phyloP scores from a whole-genome alignment of 306 rosid genomes.

The Ochetophila trinervis region DNA sequence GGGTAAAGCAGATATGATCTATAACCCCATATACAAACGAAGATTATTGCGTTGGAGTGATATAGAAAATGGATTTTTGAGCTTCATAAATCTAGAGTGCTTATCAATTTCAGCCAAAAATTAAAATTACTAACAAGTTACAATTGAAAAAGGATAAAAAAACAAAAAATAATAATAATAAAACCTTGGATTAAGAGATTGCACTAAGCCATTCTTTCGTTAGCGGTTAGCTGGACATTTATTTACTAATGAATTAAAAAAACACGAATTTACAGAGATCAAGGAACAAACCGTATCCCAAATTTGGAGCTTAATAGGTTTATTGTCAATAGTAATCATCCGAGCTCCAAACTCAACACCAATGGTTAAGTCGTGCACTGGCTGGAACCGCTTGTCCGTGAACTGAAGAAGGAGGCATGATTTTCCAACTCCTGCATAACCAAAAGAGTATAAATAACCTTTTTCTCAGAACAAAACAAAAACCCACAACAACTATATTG shows the following conservation, averaged over 20 bases:
- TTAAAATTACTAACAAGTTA: no score
- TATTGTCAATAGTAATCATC: slow-evolving; percentile 91
- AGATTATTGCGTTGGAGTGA: no score
- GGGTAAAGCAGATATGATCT: no score
- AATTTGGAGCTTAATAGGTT: slow-evolving; percentile 93
- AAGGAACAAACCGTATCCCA: slow-evolving; percentile 87
- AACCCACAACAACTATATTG: neutral
- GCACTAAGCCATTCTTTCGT: no score
- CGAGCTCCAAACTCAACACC: slow-evolving; percentile 99
- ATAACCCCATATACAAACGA: no score
- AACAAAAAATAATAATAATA: no score
- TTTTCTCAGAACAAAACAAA: neutral
- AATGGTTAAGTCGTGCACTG: slow-evolving; percentile 91
- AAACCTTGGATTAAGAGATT: no score
- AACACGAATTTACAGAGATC: neutral
- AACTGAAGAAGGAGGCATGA: slow-evolving; percentile 96
- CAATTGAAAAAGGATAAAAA: no score
- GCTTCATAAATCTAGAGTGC: no score
- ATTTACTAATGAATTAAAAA: neutral
- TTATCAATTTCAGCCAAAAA: no score
- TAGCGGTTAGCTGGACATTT: neutral
- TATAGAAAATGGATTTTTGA: no score
- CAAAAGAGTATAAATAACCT: neutral
- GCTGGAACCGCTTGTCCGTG: slow-evolving; percentile 96
- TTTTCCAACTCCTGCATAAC: slow-evolving; percentile 83